These are phyloP conservation scores for Kingdonia uniflora DNA, from an alignment of 164 flowering plant genomes.

Conservation along the genomic window DNA sequence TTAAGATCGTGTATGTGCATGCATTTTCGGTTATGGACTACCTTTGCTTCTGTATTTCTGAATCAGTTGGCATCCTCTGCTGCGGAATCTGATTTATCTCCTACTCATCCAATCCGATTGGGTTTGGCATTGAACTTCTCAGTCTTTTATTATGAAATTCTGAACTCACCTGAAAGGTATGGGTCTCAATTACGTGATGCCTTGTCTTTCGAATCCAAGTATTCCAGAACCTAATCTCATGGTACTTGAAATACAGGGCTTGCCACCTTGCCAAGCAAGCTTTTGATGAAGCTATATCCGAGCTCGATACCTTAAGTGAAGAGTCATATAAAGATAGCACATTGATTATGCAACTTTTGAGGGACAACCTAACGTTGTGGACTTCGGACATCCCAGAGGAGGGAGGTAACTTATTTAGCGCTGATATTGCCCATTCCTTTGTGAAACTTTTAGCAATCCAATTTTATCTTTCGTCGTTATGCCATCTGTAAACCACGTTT, in stretches of 20 bases:
- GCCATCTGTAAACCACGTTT: too few relatives aligned
- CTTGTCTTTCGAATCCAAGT: not conserved
- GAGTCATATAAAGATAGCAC: conserved; percentile 8
- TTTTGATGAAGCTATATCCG: conserved; percentile 6
- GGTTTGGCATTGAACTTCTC: conserved; percentile 8
- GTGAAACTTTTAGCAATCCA: too few relatives aligned
- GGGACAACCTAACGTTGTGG: conserved; percentile 8
- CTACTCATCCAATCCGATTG: conserved; percentile 6
- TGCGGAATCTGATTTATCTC: conserved; percentile 2
- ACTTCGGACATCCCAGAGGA: too few relatives aligned
- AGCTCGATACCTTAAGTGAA: conserved; percentile 5
- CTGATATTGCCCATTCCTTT: too few relatives aligned
- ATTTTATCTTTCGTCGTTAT: too few relatives aligned
- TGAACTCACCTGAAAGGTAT: conserved; percentile 8
- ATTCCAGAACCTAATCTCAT: not conserved
- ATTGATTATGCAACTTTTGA: conserved; percentile 6
- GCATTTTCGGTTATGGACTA: not conserved
- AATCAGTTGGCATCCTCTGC: conserved; percentile 2
- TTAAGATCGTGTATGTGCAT: too few relatives aligned
- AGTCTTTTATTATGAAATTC: conserved; percentile 8
- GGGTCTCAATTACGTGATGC: not conserved
- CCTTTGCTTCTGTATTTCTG: not conserved
- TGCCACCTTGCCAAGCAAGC: conserved; percentile 8
- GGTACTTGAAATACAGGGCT: conserved; percentile 1
- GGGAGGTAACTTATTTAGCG: too few relatives aligned